phyloP scores from a whole-genome alignment of 768 basidiomycete species.

The Scleroderma citrinum region DNA sequence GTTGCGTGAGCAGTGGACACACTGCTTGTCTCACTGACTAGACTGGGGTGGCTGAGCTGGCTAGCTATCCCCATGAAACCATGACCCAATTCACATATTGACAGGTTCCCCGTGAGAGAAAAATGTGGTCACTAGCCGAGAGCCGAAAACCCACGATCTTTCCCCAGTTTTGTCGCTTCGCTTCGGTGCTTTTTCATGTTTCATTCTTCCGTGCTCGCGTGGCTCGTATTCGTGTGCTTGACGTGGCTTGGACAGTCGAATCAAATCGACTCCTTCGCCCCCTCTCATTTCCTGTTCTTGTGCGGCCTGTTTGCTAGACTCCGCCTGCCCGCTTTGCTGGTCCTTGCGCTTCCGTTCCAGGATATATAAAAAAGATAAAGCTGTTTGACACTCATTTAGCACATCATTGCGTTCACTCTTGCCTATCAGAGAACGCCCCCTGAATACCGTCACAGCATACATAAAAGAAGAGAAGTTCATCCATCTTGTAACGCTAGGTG shows the following conservation, averaged over 20 bases:
- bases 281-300: background rate
- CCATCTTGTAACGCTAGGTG: background rate
- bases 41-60: background rate
- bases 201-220: background rate
- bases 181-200: background rate
- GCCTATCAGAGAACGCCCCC: too few relatives aligned
- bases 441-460: background rate
- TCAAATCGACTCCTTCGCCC: background rate
- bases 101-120: constrained; percentile 1
- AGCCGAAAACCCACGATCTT: background rate
- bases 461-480: background rate
- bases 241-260: background rate
- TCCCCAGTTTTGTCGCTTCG: background rate
- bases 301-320: background rate
- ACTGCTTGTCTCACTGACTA: background rate
- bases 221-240: background rate
- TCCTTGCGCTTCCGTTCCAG: background rate
- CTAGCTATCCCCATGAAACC: background rate
- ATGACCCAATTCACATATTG: background rate
- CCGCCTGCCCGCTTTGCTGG: background rate
- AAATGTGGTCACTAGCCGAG: background rate
- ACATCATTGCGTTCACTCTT: background rate
- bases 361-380: background rate
- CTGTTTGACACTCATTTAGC: background rate
- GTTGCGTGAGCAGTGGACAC: constrained; percentile 25